Conservation (phyloP, 495 filamentous ascomycete species). For the Durotheca rogersii region DNA sequence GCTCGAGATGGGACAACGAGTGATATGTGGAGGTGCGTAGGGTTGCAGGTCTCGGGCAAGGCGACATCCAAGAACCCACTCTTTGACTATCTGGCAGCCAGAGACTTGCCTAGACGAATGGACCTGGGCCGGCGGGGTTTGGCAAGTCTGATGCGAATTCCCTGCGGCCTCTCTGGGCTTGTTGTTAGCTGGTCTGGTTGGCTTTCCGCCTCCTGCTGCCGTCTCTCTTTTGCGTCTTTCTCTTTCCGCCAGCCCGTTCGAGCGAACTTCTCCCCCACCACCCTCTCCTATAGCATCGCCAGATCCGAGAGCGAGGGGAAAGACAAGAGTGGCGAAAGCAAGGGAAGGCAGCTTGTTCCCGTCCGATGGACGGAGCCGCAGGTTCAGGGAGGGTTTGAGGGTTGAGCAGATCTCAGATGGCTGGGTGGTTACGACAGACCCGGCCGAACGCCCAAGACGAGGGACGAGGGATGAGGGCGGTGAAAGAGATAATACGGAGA, state of each 20-base stretch:
- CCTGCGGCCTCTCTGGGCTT: constrained; percentile 5
- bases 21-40: constrained; percentile 29
- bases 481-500: constrained; percentile 28
- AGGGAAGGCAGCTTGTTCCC: constrained; percentile 16
- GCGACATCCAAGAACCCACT: constrained; percentile 25
- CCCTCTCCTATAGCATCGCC: too few relatives aligned
- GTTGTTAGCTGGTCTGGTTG: too few relatives aligned
- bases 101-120: constrained; percentile 18
- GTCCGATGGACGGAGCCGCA: constrained; percentile 4
- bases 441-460: constrained; percentile 8
- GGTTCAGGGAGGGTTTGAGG: constrained; percentile 10
- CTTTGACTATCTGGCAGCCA: constrained; percentile 18
- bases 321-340: constrained; percentile 28
- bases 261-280: too few relatives aligned
- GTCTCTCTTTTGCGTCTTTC: constrained; percentile 6
- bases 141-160: constrained; percentile 8
- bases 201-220: too few relatives aligned
- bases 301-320: too few relatives aligned
- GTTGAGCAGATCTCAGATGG: constrained; percentile 26
- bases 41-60: constrained; percentile 25
- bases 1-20: constrained; percentile 16
- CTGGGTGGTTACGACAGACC: constrained; percentile 8
- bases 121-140: constrained; percentile 23
- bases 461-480: constrained; percentile 19
- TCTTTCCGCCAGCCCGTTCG: constrained; percentile 2